phyloP scores from a whole-genome alignment of 371 early-diverging fungal genomes.

The Mucor piriformis region DNA sequence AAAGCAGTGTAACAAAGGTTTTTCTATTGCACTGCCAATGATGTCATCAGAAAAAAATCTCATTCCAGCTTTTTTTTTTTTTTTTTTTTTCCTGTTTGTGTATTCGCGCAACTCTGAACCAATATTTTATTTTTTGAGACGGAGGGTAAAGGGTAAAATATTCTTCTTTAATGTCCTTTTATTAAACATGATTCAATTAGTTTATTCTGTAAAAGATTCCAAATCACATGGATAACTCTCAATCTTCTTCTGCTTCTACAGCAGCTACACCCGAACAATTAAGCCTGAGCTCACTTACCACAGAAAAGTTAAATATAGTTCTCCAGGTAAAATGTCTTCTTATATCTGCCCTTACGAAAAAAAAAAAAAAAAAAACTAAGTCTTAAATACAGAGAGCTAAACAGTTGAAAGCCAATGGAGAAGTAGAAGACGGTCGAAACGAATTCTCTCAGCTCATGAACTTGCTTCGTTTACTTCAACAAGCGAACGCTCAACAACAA shows the following conservation, averaged over 20 bases:
- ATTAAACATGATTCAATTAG: neutral
- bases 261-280: conserved; percentile 12
- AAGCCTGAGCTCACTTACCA: conserved; percentile 31
- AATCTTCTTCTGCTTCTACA: neutral
- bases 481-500: conserved; percentile 22
- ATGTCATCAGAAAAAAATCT: neutral
- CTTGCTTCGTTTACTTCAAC: conserved; percentile 59
- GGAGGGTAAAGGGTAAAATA: neutral
- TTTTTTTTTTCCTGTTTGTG: no score
- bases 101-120: neutral
- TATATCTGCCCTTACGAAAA: neutral
- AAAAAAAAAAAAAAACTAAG: neutral
- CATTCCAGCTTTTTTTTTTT: no score
- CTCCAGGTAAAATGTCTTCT: conserved; percentile 30
- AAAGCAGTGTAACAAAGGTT: neutral
- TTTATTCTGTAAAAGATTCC: neutral
- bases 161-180: neutral
- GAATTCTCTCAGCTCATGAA: conserved; percentile 73
- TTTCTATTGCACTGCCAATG: neutral
- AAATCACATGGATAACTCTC: neutral
- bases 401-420: conserved; percentile 61
- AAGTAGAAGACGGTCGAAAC: conserved; percentile 70
- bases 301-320: conserved; percentile 40
- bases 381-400: conserved; percentile 32
- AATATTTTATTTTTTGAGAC: neutral